Evolutionary conservation across 2,329 filamentous ascomycete species (phyloP).

Genomic region (Aspergillus cejpii): DNA sequence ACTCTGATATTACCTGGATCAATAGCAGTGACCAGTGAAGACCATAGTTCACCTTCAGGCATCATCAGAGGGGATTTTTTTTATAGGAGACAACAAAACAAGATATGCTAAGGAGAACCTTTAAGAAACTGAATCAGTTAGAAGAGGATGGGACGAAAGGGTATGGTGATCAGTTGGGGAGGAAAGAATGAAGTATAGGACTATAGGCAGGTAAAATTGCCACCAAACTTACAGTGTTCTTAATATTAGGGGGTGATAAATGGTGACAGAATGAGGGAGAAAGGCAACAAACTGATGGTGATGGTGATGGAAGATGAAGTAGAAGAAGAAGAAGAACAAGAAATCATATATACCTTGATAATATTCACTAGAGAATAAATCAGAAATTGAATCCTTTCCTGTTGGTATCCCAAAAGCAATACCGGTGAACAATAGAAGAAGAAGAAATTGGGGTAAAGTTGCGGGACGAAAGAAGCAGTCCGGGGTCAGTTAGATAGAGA

Average conservation of each 20-base stretch:
- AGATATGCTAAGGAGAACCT: not conserved
- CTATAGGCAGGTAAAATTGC: conserved; percentile 4
- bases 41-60: conserved; percentile 34
- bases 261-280: not conserved
- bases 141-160: conserved; percentile 1
- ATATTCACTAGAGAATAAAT: too few species aligned
- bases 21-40: conserved; percentile 32
- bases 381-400: too few species aligned
- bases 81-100: conserved; percentile 4
- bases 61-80: too few species aligned
- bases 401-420: not conserved
- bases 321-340: not conserved
- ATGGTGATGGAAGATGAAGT: not conserved
- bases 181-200: not conserved
- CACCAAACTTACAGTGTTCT: not conserved
- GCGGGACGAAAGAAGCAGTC: not conserved
- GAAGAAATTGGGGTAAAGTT: not conserved
- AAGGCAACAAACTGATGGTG: not conserved
- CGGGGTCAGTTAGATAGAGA: too few species aligned
- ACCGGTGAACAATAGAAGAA: not conserved
- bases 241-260: not conserved
- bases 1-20: conserved; percentile 31
- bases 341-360: not conserved
- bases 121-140: not conserved
- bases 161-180: not conserved